Base-by-base conservation (phyloP, 345 rosid genomes). In the Trapa bicornis region DNA sequence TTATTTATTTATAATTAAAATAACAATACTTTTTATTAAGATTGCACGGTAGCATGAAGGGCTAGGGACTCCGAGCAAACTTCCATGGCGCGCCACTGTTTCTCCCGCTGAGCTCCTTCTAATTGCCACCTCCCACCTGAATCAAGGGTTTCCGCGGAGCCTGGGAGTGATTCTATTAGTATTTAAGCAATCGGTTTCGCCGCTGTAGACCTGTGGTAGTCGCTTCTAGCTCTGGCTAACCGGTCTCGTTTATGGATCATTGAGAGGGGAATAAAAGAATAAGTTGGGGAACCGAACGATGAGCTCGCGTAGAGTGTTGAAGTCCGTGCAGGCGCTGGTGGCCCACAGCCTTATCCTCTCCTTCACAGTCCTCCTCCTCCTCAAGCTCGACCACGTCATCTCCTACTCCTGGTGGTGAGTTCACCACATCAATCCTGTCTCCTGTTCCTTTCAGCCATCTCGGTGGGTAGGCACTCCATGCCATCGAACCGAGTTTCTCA, bases 351-450 rank as follows among this genome's bases (percentile, higher is more conserved):
- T 87, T 22, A 90, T 93, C 68, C 80, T 87, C 66, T 67, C 67
- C 68, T 90, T 93, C 84, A 85, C 97, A 60, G 78, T 90, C 13
- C 72, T 85, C 69, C 90, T 93, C 65, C 82, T 88, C 41, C 81
- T 90, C 69, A 93, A 90, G 83, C 89, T 93, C 73, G 77, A 84
- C 68, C 84, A 76, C 66, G 17, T 74, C 77, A 67, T 81, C 61
- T 67, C 77, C 53, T 83, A 65, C 81, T 88, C 97, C 3, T 93
- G 98, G 97, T 90, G 98, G 98, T 90, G 64, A 50, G 89, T 79
- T 65, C 58, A 47, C 45, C 22, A 3, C 65, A 3, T 14, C 29
- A 14, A 17, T 57, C 37, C 17, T 16, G 2, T 5, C 48, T 47
- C 6, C 3, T 64, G 9, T 64, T 17, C 22, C 33, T 11, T 54